Evolutionary conservation across 345 rosid species (phyloP), one percentile per base, ranked within the genome.

Genomic region (Moringa oleifera): DNA sequence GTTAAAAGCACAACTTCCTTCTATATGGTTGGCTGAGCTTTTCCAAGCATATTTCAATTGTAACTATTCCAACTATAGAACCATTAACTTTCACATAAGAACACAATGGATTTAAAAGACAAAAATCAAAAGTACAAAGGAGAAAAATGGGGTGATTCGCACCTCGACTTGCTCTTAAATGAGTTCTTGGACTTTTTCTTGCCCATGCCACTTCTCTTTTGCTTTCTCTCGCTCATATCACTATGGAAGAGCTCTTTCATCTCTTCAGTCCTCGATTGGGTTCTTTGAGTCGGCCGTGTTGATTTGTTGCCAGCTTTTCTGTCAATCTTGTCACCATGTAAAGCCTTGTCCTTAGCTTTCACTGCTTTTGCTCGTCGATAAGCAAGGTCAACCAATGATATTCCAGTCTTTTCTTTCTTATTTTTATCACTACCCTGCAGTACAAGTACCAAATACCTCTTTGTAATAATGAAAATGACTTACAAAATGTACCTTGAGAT

Each of bases 151-250:
- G 28, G 12, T 20, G 52, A 59, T 51, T 55, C 79, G 62, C 83
- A 93, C 97, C 98, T 80, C 53, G 88, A 83, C 75, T 93, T 90
- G 90, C 98, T 93, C 84, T 90, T 93, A 68, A 90, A 90, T 23
- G 89, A 83, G 71, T 80, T 81, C 75, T 81, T 83, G 12, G 94
- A 67, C 77, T 83, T 90, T 56, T 79, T 89, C 64, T 69, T 75
- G 64, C 70, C 81, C 0, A 56, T 70, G 1, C 28, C 75, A 12
- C 72, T 68, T 75, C 79, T 83, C 71, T 73, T 79, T 56, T 73
- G 80, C 78, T 83, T 94, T 61, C 45, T 78, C 73, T 88, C 97
- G 56, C 83, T 83, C 88, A 88, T 90, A 66, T 94, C 96, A 36
- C 81, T 74, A 77, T 83, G 85, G 80, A 94, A 94, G 58, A 88